These are phyloP conservation scores for Somion occarium DNA, from an alignment of 1,284 basidiomycete genomes.

Conservation along the genomic window DNA sequence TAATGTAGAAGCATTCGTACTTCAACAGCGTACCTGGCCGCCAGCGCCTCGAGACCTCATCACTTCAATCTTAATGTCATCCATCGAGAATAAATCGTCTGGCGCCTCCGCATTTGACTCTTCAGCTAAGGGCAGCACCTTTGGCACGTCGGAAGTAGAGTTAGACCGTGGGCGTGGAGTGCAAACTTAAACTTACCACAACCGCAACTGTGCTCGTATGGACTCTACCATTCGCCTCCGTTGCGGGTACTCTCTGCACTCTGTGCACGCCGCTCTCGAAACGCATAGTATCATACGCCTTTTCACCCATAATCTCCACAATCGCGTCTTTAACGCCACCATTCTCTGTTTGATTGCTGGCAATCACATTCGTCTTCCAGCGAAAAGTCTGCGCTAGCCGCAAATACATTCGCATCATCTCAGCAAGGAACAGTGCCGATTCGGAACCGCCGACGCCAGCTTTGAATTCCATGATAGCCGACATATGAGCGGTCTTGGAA, in stretches of 20 bases:
- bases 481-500: conserved; percentile 59
- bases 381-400: conserved; percentile 53
- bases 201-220: conserved; percentile 93
- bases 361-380: conserved; percentile 54
- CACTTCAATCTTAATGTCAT: conserved; percentile 87
- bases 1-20: background rate
- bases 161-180: conserved; percentile 3
- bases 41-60: conserved; percentile 96
- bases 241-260: conserved; percentile 91
- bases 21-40: conserved; percentile 87
- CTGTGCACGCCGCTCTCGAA: conserved; percentile 97
- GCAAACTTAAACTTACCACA: conserved; percentile 49
- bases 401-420: conserved; percentile 83
- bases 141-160: background rate
- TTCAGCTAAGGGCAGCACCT: conserved; percentile 81
- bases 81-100: conserved; percentile 68
- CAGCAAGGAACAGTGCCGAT: conserved; percentile 76
- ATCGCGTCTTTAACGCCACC: conserved; percentile 83
- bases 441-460: conserved; percentile 93
- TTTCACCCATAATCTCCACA: conserved; percentile 74
- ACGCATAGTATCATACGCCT: conserved; percentile 75
- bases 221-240: conserved; percentile 81
- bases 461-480: conserved; percentile 87
- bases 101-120: conserved; percentile 40
- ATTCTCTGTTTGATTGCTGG: conserved; percentile 48